Percentiles rank a stretch among this genome's conserved stretches.
Conservation (phyloP, 805 yeast genomes). For the Zygosaccharomyces rouxii region DNA sequence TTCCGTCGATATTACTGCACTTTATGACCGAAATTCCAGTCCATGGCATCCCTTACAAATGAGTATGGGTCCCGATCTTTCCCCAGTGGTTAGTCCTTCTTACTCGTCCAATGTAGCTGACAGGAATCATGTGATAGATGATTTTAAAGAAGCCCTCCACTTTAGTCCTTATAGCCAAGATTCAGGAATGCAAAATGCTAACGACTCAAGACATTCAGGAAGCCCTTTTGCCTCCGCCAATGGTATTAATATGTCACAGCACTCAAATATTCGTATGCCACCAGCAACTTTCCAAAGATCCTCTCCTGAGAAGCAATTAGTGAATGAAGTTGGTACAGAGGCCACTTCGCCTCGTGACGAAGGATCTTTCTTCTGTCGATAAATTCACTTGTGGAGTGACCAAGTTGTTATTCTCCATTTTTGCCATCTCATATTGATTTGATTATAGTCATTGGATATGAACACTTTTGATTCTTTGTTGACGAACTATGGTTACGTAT, state of each 20-base stretch:
- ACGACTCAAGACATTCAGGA: slow-evolving; percentile 6
- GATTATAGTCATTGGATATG: too few species aligned
- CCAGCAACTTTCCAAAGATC: slow-evolving; percentile 6
- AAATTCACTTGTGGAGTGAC: not conserved
- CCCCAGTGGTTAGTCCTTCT: slow-evolving; percentile 15
- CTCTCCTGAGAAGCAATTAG: slow-evolving; percentile 11
- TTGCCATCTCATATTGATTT: too few species aligned
- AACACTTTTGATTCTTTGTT: too few species aligned
- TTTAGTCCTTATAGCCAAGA: slow-evolving; percentile 2
- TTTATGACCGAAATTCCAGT: slow-evolving; percentile 29
- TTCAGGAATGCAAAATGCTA: slow-evolving; percentile 7
- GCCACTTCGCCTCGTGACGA: slow-evolving; percentile 1
- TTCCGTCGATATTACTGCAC: slow-evolving; percentile 38
- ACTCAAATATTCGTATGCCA: not conserved
- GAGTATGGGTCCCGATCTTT: slow-evolving; percentile 10
- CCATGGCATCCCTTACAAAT: slow-evolving; percentile 29
- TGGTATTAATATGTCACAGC: slow-evolving; percentile 2
- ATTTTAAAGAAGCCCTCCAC: slow-evolving; percentile 22
- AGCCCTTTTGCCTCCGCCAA: slow-evolving; percentile 2
- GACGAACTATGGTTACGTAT: not conserved
- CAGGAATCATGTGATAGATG: slow-evolving; percentile 22
- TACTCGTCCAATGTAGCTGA: slow-evolving; percentile 22
- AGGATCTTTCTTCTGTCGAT: not conserved
- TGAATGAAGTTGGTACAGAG: slow-evolving; percentile 10
- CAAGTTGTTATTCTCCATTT: not conserved